These are phyloP conservation scores for Fusarium fujikuroi DNA, from an alignment of 2,329 filamentous ascomycete genomes.

Conservation along the genomic window DNA sequence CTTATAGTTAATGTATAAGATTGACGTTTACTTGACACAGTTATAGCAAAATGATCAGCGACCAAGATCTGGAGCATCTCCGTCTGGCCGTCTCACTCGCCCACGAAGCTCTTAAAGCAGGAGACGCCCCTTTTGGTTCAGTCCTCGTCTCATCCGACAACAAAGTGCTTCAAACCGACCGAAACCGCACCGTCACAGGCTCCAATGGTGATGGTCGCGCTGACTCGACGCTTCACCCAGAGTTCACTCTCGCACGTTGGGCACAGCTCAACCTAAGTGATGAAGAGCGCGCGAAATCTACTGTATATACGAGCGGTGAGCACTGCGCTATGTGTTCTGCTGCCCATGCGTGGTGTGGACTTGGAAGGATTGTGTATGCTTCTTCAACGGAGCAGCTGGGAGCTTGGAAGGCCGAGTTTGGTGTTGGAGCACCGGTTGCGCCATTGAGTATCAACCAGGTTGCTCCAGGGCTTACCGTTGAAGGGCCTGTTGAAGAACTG, in stretches of 20 bases:
- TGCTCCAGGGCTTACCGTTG: conserved; percentile 43
- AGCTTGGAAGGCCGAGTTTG: conserved; percentile 46
- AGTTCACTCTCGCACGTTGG: conserved; percentile 52
- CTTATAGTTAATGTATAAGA: background rate
- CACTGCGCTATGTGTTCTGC: conserved; percentile 53
- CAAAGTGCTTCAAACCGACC: conserved; percentile 47
- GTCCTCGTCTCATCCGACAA: conserved; percentile 47
- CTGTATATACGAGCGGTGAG: conserved; percentile 52
- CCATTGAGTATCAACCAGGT: conserved; percentile 46
- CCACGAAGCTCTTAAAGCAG: conserved; percentile 50
- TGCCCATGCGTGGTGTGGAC: conserved; percentile 49
- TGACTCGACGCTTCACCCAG: conserved; percentile 51
- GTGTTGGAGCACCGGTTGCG: conserved; percentile 34
- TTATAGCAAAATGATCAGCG: conserved; percentile 14
- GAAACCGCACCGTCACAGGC: conserved; percentile 50
- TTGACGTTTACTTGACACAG: background rate
- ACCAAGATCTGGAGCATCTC: conserved; percentile 24
- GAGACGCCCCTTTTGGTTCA: conserved; percentile 52
- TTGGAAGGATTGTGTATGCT: conserved; percentile 51
- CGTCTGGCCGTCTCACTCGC: conserved; percentile 47
- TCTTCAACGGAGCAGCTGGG: conserved; percentile 46
- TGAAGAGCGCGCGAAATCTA: conserved; percentile 52
- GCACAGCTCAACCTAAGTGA: conserved; percentile 50
- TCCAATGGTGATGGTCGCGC: conserved; percentile 37
- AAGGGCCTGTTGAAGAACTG: conserved; percentile 47